Base-by-base conservation (phyloP, 2,329 filamentous ascomycete genomes). In the Chrysoporthe deuterocubensis region DNA sequence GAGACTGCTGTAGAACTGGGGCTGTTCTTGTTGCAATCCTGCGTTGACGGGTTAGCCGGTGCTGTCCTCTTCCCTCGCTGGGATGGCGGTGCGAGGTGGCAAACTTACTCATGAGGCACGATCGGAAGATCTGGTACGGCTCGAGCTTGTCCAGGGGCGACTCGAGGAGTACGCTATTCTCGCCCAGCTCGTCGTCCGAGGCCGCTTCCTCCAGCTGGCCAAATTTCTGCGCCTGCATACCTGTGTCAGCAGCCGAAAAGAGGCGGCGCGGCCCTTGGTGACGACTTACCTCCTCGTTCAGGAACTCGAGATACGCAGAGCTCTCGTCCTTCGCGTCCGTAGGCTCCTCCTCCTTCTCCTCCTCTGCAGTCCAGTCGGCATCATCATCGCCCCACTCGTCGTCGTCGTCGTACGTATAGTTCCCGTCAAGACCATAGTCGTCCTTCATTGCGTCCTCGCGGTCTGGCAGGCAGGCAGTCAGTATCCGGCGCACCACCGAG, bases 81-180 rank as follows among this genome's bases (percentile, higher is more conserved):
- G 21, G 14, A 18, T 7, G 6, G 18, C 37, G 26, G 26, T 26
- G 26, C 26, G 13, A 11, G 11, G 18, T 16, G 18, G 5, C 34
- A 44, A 34, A 88, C 92, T 79, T 89, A 97, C 94, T 91, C 76
- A 95, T 80, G 72, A 98, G 83, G 21, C 92, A 90, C 70, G 87
- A 85, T 77, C 93, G 91, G 86, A 99, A 97, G 70, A 97, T 84
- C 76, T 90, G 87, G 76, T 99, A 99, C 2, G 95, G 94, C 81
- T 99, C 96, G 70, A 99, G 86, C 81, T 96, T 96, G 79, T 99
- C 96, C 34, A 99, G 85, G 18, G 95, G 94, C 14, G 95, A 97
- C 80, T 99, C 96, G 2, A 99, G 87, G 63, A 98, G 84, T 68
- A 93, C 92, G 77, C 94, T 95, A 75, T 98, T 96, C 78, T 98